A percentile compares a stretch with the other conserved stretches of the same genome.
phyloP scores from a whole-genome alignment of 75 land plant species.

The Gnetum montanum region DNA sequence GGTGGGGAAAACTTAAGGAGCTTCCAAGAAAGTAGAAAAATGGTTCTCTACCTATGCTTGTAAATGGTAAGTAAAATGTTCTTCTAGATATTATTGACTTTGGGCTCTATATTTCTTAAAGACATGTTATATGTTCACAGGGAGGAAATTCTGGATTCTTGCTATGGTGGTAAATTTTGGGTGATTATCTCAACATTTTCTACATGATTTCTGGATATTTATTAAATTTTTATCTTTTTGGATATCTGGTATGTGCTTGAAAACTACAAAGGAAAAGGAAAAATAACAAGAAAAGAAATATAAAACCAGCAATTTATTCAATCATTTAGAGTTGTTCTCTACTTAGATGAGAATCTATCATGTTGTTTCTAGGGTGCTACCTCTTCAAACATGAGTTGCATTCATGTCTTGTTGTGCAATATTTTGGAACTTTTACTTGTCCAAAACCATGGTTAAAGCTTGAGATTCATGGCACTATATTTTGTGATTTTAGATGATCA shows the following conservation, averaged over 20 bases:
- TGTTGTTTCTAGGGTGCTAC: slow-evolving; percentile 48
- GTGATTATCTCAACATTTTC: slow-evolving; percentile 20
- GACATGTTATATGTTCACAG: slow-evolving; percentile 26
- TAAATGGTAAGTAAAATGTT: slow-evolving; percentile 39
- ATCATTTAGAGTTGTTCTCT: background rate
- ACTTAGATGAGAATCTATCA: background rate
- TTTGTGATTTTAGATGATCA: too few relatives aligned
- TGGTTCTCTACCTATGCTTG: slow-evolving; percentile 70
- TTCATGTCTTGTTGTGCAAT: slow-evolving; percentile 94
- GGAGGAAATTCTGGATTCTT: slow-evolving; percentile 96
- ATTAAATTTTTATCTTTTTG: too few relatives aligned
- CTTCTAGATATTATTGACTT: background rate
- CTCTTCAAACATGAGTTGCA: slow-evolving; percentile 80
- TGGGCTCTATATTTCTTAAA: background rate
- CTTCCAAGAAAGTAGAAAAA: slow-evolving; percentile 69
- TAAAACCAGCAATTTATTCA: background rate
- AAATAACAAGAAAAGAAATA: too few relatives aligned
- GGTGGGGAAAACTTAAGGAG: slow-evolving; percentile 69
- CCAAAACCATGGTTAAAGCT: slow-evolving; percentile 46
- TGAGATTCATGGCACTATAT: too few relatives aligned
- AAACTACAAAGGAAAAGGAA: too few relatives aligned
- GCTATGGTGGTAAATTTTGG: slow-evolving; percentile 75
- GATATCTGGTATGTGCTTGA: background rate
- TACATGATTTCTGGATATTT: too few relatives aligned
- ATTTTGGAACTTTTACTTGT: slow-evolving; percentile 94